Base-by-base conservation (phyloP, 495 filamentous ascomycete species). In the Daldinia vernicosa region DNA sequence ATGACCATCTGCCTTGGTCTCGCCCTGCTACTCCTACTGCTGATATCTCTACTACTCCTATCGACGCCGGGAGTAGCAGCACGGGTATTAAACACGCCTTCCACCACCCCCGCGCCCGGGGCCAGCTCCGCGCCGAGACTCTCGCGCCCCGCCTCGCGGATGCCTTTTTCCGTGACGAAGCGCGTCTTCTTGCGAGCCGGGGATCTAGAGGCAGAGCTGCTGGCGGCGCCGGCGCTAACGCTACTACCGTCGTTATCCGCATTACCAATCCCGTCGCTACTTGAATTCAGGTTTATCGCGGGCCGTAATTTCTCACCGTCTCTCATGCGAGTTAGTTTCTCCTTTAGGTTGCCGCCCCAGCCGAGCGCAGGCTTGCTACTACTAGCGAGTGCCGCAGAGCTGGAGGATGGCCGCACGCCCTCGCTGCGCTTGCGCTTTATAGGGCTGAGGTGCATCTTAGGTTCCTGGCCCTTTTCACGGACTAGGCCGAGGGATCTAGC, bases 141-240 rank as follows among this genome's bases (percentile, higher is more conserved):
- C 68, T 94, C 91, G 65, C 90, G 84, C 3, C 91, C 91, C 0
- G 92, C 91, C 76, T 92, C 91, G 72, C 87, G 86, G 63, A 92
- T 93, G 0, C 91, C 92, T 76, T 89, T 91, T 27, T 88, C 86
- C 32, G 89, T 94, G 40, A 93, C 86, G 74, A 96, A 95, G 17
- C 93, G 82, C 14, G 92, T 95, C 82, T 94, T 95, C 79, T 95
- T 95, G 71, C 84, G 82, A 12, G 87, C 84, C 4, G 87, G 85
- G 76, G 82, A 79, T 39, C 70, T 47, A 9, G 37, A 70, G 4
- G 27, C 63, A 67, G 56, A 71, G 27, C 28, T 35, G 15, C 52
- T 55, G 17, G n/a, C 33, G 30, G 28, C 26, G 30, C 53, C 30
- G 53, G 3, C 53, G 6, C 30, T 35, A 30, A 56, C 53, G 7